A percentile compares a stretch with the other conserved stretches of the same genome.
phyloP scores from a whole-genome alignment of 1,139 yeast species.

The Entelexis paramagnoliae region DNA sequence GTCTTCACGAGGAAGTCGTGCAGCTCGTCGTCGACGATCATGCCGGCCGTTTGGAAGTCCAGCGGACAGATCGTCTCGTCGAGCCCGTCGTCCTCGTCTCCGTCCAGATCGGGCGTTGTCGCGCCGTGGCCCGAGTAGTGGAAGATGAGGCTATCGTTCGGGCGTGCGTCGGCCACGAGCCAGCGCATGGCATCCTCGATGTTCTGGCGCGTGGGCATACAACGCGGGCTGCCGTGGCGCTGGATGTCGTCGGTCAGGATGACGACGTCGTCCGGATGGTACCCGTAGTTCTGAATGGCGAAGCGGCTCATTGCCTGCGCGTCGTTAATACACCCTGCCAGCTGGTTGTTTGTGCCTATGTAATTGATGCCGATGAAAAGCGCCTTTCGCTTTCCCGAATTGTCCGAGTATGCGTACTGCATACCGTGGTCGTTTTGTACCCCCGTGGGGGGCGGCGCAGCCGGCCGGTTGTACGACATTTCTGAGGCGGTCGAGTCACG shows the following conservation, averaged over 20 bases:
- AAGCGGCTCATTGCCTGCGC: conserved; percentile 34
- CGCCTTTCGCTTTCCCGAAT: conserved; percentile 71
- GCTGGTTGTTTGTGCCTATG: conserved; percentile 56
- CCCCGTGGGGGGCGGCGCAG: conserved; percentile 20
- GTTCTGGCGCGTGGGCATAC: conserved; percentile 67
- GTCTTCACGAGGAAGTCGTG: conserved; percentile 73
- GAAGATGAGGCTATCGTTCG: conserved; percentile 59
- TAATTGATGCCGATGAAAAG: conserved; percentile 80
- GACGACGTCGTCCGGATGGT: conserved; percentile 68
- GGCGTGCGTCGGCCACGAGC: conserved; percentile 71
- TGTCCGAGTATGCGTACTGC: conserved; percentile 59
- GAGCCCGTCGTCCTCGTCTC: conserved; percentile 83
- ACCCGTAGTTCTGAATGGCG: conserved; percentile 48
- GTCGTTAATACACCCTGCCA: conserved; percentile 76
- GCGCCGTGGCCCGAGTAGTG: conserved; percentile 97
- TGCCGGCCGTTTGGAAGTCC: conserved; percentile 66
- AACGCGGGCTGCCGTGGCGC: conserved; percentile 39
- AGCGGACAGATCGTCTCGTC: conserved; percentile 90
- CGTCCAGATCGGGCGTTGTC: conserved; percentile 63
- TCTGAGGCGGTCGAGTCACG: background rate
- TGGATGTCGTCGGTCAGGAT: conserved; percentile 58
- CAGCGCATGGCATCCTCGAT: conserved; percentile 83
- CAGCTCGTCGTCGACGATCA: conserved; percentile 73
- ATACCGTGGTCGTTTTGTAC: conserved; percentile 23
- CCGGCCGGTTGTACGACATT: conserved; percentile 15